Conservation (phyloP, 139 green algal species). For the Ostreobium quekettii region DNA sequence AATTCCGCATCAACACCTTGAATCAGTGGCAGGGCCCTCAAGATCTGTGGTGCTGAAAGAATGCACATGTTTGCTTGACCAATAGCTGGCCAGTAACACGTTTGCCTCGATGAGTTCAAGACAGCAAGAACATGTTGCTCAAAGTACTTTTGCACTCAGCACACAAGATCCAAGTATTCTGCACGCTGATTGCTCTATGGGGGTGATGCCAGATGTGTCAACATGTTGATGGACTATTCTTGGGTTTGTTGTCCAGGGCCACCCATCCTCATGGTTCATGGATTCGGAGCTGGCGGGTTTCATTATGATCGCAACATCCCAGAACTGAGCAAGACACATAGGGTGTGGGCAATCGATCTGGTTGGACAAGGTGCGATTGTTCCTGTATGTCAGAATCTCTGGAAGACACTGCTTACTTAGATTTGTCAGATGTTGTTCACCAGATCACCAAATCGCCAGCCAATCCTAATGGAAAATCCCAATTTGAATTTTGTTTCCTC, state of each 20-base stretch:
- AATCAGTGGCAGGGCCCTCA: too few species aligned
- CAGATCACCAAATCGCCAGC: slow-evolving; percentile 6
- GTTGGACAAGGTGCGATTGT: slow-evolving; percentile 23
- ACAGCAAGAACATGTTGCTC: background rate
- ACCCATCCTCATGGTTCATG: slow-evolving; percentile 27
- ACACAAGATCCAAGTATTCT: background rate
- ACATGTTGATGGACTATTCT: too few species aligned
- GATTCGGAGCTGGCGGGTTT: slow-evolving; percentile 29
- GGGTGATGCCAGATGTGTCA: background rate
- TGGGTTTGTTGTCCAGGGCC: too few species aligned
- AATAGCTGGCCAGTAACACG: too few species aligned
- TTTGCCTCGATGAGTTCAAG: too few species aligned
- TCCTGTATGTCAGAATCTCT: background rate
- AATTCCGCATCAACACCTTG: too few species aligned
- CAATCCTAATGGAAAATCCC: background rate
- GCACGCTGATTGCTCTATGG: background rate
- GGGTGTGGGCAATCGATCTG: slow-evolving; percentile 31
- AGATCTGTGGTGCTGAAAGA: too few species aligned
- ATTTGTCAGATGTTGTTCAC: slow-evolving; percentile 3
- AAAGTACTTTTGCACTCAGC: too few species aligned
- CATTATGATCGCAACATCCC: slow-evolving; percentile 24
- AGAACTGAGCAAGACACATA: slow-evolving; percentile 8
- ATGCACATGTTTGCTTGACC: too few species aligned
- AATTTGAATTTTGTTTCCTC: background rate
- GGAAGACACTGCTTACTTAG: background rate